Percentiles rank a stretch among this genome's conserved stretches.
phyloP scores from a whole-genome alignment of 305 asterid genomes.

The Euphrasia arctica region DNA sequence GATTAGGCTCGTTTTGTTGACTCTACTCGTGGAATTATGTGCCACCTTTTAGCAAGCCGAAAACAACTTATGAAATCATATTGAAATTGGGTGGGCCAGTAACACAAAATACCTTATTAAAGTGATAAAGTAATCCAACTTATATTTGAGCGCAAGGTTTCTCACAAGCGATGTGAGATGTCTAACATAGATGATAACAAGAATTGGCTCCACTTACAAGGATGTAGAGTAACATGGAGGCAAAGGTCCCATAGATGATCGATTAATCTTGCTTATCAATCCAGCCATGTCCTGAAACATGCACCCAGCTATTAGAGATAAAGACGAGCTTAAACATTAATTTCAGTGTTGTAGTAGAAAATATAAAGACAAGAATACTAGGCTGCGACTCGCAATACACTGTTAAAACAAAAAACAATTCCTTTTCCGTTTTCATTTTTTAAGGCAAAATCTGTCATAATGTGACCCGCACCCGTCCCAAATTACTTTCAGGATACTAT shows the following conservation, averaged over 20 bases:
- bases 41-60: too few species aligned
- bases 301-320: slow-evolving; percentile 12
- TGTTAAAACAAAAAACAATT: neutral
- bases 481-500: neutral
- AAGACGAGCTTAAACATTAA: neutral
- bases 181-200: slow-evolving; percentile 7
- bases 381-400: neutral
- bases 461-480: neutral
- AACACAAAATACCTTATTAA: too few species aligned
- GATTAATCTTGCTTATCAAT: slow-evolving; percentile 87
- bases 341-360: neutral
- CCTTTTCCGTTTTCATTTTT: neutral
- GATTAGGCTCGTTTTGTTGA: too few species aligned
- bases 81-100: too few species aligned
- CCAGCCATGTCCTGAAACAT: slow-evolving; percentile 97
- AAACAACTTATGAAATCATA: too few species aligned
- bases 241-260: slow-evolving; percentile 95
- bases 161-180: too few species aligned
- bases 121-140: too few species aligned
- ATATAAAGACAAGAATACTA: neutral
- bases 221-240: slow-evolving; percentile 95
- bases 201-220: slow-evolving; percentile 53
- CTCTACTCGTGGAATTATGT: too few species aligned
- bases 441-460: neutral
- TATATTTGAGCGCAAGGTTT: too few species aligned